Conservation (phyloP, 73 alveolate species). For the Tetrahymena malaccensis region DNA sequence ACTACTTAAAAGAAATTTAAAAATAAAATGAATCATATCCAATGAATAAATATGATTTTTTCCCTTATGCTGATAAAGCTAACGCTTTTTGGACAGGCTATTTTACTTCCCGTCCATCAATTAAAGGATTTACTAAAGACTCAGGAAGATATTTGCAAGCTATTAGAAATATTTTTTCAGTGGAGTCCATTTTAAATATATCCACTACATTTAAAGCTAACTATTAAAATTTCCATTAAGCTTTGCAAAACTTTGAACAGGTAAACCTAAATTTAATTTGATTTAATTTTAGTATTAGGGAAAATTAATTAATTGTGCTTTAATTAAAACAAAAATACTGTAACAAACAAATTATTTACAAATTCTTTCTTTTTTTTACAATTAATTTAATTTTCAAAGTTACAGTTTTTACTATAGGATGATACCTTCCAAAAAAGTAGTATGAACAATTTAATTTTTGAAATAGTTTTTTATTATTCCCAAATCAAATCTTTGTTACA, state of each 20-base stretch:
- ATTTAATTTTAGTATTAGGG: no score
- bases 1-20: slow-evolving; percentile 65
- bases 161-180: slow-evolving; percentile 6
- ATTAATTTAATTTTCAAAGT: no score
- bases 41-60: slow-evolving; percentile 82
- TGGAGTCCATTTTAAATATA: neutral
- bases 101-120: slow-evolving; percentile 86
- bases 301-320: no score
- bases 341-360: no score
- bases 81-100: slow-evolving; percentile 96
- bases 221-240: neutral
- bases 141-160: slow-evolving; percentile 29
- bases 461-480: no score
- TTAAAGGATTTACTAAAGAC: slow-evolving; percentile 59
- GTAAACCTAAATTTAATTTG: neutral
- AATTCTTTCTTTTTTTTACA: no score
- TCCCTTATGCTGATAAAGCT: slow-evolving; percentile 89
- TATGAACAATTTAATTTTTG: no score
- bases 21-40: slow-evolving; percentile 57
- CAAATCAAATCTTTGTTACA: neutral
- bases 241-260: neutral
- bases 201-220: neutral
- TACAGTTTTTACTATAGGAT: no score
- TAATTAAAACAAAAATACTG: no score
- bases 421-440: no score